A percentile compares a stretch with the other conserved stretches of the same genome.
Conservation (phyloP, 192 early-diverging fungal genomes). For the Haplosporangium gracile region DNA sequence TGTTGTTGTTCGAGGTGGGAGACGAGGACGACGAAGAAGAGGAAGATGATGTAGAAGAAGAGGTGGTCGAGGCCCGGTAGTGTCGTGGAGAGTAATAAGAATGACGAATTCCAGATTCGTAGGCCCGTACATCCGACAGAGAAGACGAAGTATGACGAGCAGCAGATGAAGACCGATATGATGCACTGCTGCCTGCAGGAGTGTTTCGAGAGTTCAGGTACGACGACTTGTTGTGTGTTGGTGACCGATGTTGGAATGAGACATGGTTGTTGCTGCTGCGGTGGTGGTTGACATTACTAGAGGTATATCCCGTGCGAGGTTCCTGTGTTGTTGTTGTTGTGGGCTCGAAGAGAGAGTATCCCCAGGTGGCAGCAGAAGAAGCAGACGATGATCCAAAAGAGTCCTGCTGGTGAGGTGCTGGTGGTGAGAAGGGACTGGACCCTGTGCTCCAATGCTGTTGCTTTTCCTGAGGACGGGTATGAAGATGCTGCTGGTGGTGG, state of each 20-base stretch:
- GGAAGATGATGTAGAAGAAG: not conserved
- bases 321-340: not conserved
- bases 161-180: not conserved
- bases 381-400: not conserved
- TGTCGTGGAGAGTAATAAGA: conserved; percentile 3
- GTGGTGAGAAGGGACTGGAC: not conserved
- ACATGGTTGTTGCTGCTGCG: not conserved
- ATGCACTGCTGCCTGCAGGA: not conserved
- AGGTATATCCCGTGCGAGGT: not conserved
- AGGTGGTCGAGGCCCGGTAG: not conserved
- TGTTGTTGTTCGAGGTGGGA: not conserved
- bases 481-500: not conserved
- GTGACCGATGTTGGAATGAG: not conserved
- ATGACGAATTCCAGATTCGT: conserved; percentile 11
- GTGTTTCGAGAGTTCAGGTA: not conserved
- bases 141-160: conserved; percentile 7
- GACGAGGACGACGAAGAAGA: conserved; percentile 1
- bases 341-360: conserved; percentile 29
- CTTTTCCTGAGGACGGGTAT: not conserved
- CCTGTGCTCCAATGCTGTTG: not conserved
- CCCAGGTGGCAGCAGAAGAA: conserved; percentile 23
- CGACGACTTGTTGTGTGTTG: not conserved
- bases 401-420: not conserved
- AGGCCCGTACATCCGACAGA: conserved; percentile 6
- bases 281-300: not conserved